These are phyloP conservation scores for Circinella minor DNA, from an alignment of 371 early-diverging fungal species.

Conservation along the genomic window DNA sequence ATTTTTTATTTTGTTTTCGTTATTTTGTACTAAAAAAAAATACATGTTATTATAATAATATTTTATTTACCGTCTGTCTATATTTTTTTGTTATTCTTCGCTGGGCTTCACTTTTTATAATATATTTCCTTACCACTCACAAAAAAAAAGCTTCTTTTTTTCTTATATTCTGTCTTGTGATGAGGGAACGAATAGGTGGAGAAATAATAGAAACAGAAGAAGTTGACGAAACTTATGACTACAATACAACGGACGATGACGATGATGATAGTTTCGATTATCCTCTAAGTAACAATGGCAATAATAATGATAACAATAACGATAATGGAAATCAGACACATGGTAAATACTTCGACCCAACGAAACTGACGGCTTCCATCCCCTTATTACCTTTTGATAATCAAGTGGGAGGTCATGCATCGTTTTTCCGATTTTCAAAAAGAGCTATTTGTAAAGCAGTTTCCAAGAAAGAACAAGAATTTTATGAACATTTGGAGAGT, in stretches of 20 bases:
- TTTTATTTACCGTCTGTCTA: too few species aligned
- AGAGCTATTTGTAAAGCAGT: conserved; percentile 66
- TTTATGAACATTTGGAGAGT: conserved; percentile 87
- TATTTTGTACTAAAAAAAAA: too few species aligned
- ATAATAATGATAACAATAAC: not conserved
- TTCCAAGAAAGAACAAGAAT: conserved; percentile 77
- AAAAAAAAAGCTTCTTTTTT: not conserved
- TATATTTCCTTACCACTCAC: not conserved
- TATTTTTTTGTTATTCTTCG: too few species aligned
- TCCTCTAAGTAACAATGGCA: too few species aligned
- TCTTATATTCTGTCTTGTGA: not conserved
- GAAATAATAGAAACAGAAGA: not conserved
- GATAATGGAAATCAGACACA: not conserved
- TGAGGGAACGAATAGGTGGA: conserved; percentile 8
- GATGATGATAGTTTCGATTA: not conserved
- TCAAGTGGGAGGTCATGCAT: conserved; percentile 54
- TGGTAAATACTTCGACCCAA: conserved; percentile 39
- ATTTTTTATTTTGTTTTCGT: not conserved
- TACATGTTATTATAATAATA: too few species aligned
- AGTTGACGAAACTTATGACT: not conserved
- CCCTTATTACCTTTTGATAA: conserved; percentile 50
- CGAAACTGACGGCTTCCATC: conserved; percentile 67
- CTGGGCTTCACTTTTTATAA: not conserved
- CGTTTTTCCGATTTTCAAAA: conserved; percentile 52
- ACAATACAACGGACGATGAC: not conserved